Evolutionary conservation across 345 rosid genomes (phyloP), one percentile per base, ranked within the genome.

Genomic region (Sapria himalayana): DNA sequence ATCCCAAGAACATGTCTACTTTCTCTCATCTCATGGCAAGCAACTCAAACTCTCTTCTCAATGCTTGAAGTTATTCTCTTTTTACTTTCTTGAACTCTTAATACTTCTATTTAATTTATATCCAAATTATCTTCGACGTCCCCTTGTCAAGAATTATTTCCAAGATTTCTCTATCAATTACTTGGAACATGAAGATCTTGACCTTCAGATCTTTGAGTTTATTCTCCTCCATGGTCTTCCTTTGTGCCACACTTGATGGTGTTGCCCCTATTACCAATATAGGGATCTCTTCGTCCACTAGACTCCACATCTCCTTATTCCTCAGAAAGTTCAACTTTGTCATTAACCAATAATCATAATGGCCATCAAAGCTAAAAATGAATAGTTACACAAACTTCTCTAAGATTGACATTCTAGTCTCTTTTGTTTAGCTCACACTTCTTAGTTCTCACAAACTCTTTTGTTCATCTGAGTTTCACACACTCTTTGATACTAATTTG

Each of bases 1-100:
- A 34, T 9, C 13, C 51, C 15, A 47, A 8, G 33, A 34, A 47
- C 14, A 17, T 22, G 3, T 39, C 46, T 0, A 33, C 10, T 16
- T 51, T 49, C 15, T 49, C 49, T 10, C 24, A 31, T 21, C 41
- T 51, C 41, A 51, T 51, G 19, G 15, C 10, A 5, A 49, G 37
- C 9, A 38, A 13, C 15, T 46, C 50, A 20, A 46, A 46, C 14
- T 46, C 50, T 32, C 19, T 33, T 15, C 41, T 14, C 12, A 33
- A 22, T n/a, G 50, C 50, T 22, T 46, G 50, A 4, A 33, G 21
- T 13, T 46, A 32, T 22, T 20, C 43, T 29, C 45, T 17, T 8
- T 14, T 13, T n/a, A n/a, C 20, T 31, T 39, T 37, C 1, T 23
- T 27, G 35, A 13, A 15, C 5, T 25, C 41, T 23, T 22, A 23